Conservation (phyloP, 75 land plant genomes). For the Selaginella tamariscina region DNA sequence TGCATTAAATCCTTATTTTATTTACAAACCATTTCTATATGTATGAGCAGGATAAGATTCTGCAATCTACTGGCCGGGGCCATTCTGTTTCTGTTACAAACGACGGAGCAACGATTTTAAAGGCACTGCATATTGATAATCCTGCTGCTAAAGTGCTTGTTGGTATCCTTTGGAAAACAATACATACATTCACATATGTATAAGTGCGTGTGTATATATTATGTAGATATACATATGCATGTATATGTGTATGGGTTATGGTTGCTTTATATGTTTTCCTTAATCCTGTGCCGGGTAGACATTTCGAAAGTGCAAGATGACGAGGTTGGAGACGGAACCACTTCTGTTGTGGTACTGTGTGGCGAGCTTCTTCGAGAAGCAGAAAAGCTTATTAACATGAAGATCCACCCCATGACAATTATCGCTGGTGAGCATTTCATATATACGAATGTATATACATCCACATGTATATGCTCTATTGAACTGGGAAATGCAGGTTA, state of each 20-base stretch:
- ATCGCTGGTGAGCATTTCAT: constrained; percentile 56
- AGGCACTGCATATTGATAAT: constrained; percentile 88
- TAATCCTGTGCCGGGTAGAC: constrained; percentile 23
- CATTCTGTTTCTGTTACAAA: constrained; percentile 83
- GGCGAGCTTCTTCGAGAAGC: constrained; percentile 92
- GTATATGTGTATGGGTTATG: too few species aligned
- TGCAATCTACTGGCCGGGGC: constrained; percentile 93
- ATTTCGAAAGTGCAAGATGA: constrained; percentile 98
- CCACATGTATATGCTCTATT: too few species aligned
- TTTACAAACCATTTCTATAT: not conserved
- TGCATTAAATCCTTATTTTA: not conserved
- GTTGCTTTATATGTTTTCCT: not conserved
- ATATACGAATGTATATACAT: too few species aligned
- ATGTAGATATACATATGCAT: too few species aligned
- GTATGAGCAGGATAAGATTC: constrained; percentile 55
- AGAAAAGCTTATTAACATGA: constrained; percentile 62
- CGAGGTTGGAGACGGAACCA: constrained; percentile 99
- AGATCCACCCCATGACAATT: constrained; percentile 97
- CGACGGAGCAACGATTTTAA: constrained; percentile 82
- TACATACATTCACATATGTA: too few species aligned
- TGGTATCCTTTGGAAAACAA: constrained; percentile 65
- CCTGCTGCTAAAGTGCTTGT: constrained; percentile 96
- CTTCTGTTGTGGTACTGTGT: constrained; percentile 94
- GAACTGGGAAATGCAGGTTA: constrained; percentile 39
- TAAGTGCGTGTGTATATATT: too few species aligned